Conservation (phyloP, 805 yeast genomes). For the Kluyveromyces nonfermentans region DNA sequence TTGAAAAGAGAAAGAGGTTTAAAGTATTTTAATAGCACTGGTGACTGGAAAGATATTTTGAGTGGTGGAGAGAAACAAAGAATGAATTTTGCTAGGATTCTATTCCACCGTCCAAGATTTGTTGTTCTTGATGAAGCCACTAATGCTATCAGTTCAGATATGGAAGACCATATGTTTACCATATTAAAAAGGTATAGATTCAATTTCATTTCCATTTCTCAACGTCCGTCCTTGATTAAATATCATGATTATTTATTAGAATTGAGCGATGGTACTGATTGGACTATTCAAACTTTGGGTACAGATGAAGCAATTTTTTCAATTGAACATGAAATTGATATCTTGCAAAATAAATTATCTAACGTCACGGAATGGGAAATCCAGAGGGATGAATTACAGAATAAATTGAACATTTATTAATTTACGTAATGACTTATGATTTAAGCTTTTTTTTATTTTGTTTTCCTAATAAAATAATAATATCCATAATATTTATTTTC, state of each 20-base stretch:
- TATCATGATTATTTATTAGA: conserved; percentile 74
- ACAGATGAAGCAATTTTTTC: conserved; percentile 56
- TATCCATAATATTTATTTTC: too few relatives aligned
- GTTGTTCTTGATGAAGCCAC: conserved; percentile 90
- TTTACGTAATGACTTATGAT: conserved; percentile 22
- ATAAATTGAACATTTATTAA: conserved; percentile 11
- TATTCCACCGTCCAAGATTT: conserved; percentile 72
- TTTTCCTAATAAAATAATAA: too few relatives aligned
- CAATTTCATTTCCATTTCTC: conserved; percentile 74
- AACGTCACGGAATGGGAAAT: conserved; percentile 49
- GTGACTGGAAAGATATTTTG: conserved; percentile 83
- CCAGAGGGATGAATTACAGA: conserved; percentile 51
- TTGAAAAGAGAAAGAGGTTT: conserved; percentile 53
- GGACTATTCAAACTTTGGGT: conserved; percentile 57
- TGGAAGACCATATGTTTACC: conserved; percentile 80
- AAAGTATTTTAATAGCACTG: conserved; percentile 34
- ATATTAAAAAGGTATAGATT: conserved; percentile 57
- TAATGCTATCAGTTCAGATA: conserved; percentile 82
- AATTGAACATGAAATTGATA: conserved; percentile 67
- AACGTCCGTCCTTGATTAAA: conserved; percentile 73
- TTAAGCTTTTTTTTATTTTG: neutral
- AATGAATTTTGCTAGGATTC: conserved; percentile 74
- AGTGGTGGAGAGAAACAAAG: conserved; percentile 97
- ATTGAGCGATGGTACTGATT: conserved; percentile 47
- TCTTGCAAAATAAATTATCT: conserved; percentile 49